A percentile compares a stretch with the other conserved stretches of the same genome.
These are phyloP conservation scores for Kodamaea derodonti DNA, from an alignment of 1,139 yeast genomes.

Conservation along the genomic window DNA sequence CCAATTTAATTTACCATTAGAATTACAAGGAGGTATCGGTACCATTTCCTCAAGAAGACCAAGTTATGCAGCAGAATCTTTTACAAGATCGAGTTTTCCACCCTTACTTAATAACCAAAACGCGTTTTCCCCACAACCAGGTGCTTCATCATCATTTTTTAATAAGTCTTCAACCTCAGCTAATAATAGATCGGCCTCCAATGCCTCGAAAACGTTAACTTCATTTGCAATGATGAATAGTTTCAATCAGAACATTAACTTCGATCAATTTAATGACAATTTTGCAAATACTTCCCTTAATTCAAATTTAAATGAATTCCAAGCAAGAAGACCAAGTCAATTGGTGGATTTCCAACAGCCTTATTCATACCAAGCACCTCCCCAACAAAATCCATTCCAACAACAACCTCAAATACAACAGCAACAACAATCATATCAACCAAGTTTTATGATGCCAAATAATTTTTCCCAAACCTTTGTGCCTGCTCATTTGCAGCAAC, in stretches of 20 bases:
- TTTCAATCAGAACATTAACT: constrained; percentile 15
- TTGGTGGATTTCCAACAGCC: constrained; percentile 30
- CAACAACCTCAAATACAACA: constrained; percentile 6
- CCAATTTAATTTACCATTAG: constrained; percentile 53
- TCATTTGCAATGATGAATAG: constrained; percentile 15
- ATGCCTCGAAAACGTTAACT: constrained; percentile 13
- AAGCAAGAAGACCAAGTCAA: constrained; percentile 44
- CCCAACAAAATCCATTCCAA: constrained; percentile 7
- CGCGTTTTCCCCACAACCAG: constrained; percentile 7
- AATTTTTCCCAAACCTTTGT: constrained; percentile 3
- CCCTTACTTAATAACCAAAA: constrained; percentile 9
- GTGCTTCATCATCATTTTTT: constrained; percentile 10
- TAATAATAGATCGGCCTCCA: constrained; percentile 5
- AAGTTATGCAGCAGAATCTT: constrained; percentile 60
- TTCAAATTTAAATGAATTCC: constrained; percentile 38
- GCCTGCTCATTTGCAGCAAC: constrained; percentile 5
- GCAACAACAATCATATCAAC: constrained; percentile 6
- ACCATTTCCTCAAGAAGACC: constrained; percentile 62
- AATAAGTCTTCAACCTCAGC: constrained; percentile 4
- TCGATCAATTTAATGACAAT: constrained; percentile 32
- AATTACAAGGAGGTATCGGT: constrained; percentile 62
- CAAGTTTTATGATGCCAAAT: constrained; percentile 8
- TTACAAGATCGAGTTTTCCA: constrained; percentile 33
- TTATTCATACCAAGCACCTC: constrained; percentile 5
- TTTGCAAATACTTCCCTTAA: constrained; percentile 30